Evolutionary conservation across 2,329 filamentous ascomycete species (phyloP), one percentile per base, ranked within the genome.

Genomic region (Thielaviopsis euricoi): DNA sequence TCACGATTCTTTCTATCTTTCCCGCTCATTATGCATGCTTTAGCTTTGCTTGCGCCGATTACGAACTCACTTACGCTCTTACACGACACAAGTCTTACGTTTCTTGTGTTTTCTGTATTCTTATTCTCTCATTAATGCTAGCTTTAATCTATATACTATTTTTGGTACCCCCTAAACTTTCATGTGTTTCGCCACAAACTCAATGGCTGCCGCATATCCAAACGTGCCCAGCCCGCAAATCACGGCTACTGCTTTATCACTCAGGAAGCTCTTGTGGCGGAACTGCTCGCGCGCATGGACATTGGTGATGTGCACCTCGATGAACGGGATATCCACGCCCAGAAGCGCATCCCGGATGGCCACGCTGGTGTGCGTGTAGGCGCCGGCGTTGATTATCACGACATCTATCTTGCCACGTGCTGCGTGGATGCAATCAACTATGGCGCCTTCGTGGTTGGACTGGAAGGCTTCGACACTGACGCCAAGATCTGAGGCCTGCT

Each of bases 271-370:
- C 62, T 85, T 81, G 63, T 81, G 77, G 56, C 86, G 74, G 64
- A 80, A 90, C 1, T 74, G 65, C 71, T 90, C 87, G 9, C 87
- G 70, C 29, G 80, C 77, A 68, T 90, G 85, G 1, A 89, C 78
- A 67, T 90, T 90, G 58, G 76, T 82, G 37, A 89, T 77, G 67
- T 90, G 86, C n/a, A 89, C 69, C 71, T 91, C 87, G 52, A 90
- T 73, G 64, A 89, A 90, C 0, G 86, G 86, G 22, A 89, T 81
- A 6, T 74, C 74, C 0, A 87, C 82, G 3, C 80, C 85, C 0
- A 82, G 67, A 25, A 90, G 70, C 0, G 87, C 86, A 67, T 90
- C 87, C n/a, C 87, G 75, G 59, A 90, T 75, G 0, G 82, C 85
- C 1, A 90, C 82, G 64, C 80, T 86, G 0, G 86, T 89, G 68